Evolutionary conservation across 306 rosid genomes (phyloP).

Genomic region (barrel medic (Medicago truncatula)): MtrunA17r5.0-ANR NC_053046.1:41405001-41405500

Average conservation of each 20-base stretch:
- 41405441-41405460: slow-evolving; percentile 3
- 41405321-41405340: slow-evolving; percentile 6
- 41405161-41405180: slow-evolving; percentile 17
- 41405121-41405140: not conserved
- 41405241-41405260: not conserved
- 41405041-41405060: not conserved
- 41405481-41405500: slow-evolving; percentile 9
- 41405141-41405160: slow-evolving; percentile 1
- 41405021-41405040: not conserved
- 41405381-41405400: slow-evolving; percentile 19
- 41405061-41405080: not conserved
- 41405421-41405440: slow-evolving; percentile 18
- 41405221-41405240: slow-evolving; percentile 1
- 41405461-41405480: slow-evolving; percentile 14
- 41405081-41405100: not conserved
- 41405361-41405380: not conserved
- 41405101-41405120: not conserved
- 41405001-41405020: slow-evolving; percentile 24
- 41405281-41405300: slow-evolving; percentile 12
- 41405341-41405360: slow-evolving; percentile 12
- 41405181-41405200: slow-evolving; percentile 9
- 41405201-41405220: slow-evolving; percentile 7
- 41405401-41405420: not conserved
- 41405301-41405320: slow-evolving; percentile 4
- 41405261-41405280: not conserved